Evolutionary conservation across 1,284 basidiomycete species (phyloP), one percentile per base, ranked within the genome.

Genomic region (Melampsora larici-populina): DNA sequence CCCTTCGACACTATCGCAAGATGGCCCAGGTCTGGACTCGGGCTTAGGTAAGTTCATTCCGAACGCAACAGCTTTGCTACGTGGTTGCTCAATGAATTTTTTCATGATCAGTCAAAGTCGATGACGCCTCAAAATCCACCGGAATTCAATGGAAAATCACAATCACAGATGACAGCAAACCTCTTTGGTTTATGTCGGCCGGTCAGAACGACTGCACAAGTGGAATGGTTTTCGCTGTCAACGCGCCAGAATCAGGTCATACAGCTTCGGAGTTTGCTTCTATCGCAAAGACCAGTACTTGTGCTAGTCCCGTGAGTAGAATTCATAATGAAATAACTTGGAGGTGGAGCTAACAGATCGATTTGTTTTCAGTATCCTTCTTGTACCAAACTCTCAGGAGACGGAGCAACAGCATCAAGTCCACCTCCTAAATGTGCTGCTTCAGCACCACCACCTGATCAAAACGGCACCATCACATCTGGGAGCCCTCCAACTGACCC

Each of bases 201-300:
- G 62, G 58, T 24, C 36, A 64, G n/a, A 31, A 71, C 29, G 67
- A 78, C 26, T 78, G 76, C 43, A 51, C 68, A 2, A 51, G 40
- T n/a, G 76, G 76, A 43, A 78, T 78, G 76, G 76, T 78, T 33
- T 78, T 78, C 36, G 76, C 76, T n/a, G 48, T 78, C 43, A 78
- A 78, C 21, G 6, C 76, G 11, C 48, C 69, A 6, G 62, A 78
- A 13, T 58, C 67, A 29, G 69, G 69, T 1, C 46, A 70, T 33
- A 78, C 67, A 6, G 70, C 65, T 40, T 62, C 69, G 21, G 63
- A 71, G 40, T 78, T 78, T 67, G 15, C 68, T 26, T 29, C 49
- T n/a, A 29, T 33, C 5, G 76, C 76, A 18, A 78, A 65, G 40
- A 48, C 8, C 49, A 78, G 69, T 33, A 65, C 58, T 26, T 78